A percentile compares a stretch with the other conserved stretches of the same genome.
phyloP scores from a whole-genome alignment of 75 land plant genomes.

The Sequoia sempervirens region DNA sequence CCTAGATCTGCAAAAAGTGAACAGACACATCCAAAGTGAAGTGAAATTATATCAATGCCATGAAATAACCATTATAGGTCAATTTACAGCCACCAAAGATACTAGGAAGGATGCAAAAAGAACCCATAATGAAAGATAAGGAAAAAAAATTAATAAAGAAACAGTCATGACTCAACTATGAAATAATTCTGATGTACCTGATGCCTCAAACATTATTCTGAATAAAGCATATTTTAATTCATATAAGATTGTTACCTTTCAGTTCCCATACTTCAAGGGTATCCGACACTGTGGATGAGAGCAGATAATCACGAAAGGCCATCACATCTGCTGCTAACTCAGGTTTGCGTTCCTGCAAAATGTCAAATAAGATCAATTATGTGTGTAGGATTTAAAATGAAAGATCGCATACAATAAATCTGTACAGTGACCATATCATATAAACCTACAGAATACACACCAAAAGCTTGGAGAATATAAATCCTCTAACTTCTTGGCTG shows the following conservation, averaged over 20 bases:
- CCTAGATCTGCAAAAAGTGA: constrained; percentile 65
- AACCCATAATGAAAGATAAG: constrained; percentile 21
- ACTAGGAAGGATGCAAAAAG: not conserved
- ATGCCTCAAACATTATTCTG: constrained; percentile 33
- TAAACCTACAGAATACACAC: constrained; percentile 27
- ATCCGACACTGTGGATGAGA: constrained; percentile 85
- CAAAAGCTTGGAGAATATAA: constrained; percentile 81
- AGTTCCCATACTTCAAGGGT: constrained; percentile 92
- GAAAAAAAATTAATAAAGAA: constrained; percentile 22
- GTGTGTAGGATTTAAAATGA: not conserved
- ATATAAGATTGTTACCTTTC: constrained; percentile 41
- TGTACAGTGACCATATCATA: not conserved
- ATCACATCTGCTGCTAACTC: constrained; percentile 72
- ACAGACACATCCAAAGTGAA: not conserved
- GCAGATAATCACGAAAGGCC: constrained; percentile 85
- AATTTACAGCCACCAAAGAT: constrained; percentile 13
- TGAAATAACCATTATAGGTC: constrained; percentile 11
- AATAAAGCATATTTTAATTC: constrained; percentile 9
- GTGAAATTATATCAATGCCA: not conserved
- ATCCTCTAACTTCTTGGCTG: constrained; percentile 87
- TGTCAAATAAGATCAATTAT: not conserved
- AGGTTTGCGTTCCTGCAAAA: constrained; percentile 82
- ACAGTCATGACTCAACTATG: constrained; percentile 33
- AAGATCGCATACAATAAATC: not conserved
- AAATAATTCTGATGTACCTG: constrained; percentile 28